Conservation (phyloP, 352 stramenopile species). For the Globisporangium viniferum region DNA sequence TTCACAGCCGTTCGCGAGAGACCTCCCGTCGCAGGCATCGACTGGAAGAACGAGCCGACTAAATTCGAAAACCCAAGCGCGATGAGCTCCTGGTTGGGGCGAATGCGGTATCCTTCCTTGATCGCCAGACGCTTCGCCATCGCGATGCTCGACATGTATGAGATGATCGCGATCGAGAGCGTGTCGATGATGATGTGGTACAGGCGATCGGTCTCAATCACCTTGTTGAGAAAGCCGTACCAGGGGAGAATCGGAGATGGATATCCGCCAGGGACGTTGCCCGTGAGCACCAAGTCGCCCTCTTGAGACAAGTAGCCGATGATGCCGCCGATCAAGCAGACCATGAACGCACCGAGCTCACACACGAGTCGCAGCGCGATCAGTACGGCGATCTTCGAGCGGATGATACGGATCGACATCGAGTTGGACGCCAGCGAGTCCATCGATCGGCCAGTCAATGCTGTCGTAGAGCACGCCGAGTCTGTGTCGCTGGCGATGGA, state of each 20-base stretch:
- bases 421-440: slow-evolving; percentile 29
- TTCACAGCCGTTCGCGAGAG: slow-evolving; percentile 90
- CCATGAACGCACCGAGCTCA: slow-evolving; percentile 64
- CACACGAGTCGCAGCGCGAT: slow-evolving; percentile 42
- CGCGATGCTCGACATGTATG: slow-evolving; percentile 89
- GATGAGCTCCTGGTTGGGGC: slow-evolving; percentile 81
- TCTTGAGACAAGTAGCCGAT: slow-evolving; percentile 40
- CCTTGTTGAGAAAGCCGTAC: slow-evolving; percentile 44
- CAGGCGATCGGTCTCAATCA: slow-evolving; percentile 49
- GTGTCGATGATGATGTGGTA: slow-evolving; percentile 63
- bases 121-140: slow-evolving; percentile 85
- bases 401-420: slow-evolving; percentile 36
- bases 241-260: slow-evolving; percentile 44
- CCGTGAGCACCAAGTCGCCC: slow-evolving; percentile 60
- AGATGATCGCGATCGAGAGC: slow-evolving; percentile 79
- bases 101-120: slow-evolving; percentile 72
- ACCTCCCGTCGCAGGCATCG: slow-evolving; percentile 86
- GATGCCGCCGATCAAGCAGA: slow-evolving; percentile 68
- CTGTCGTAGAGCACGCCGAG: slow-evolving; percentile 49
- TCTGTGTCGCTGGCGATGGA: slow-evolving; percentile 36
- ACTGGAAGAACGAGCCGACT: slow-evolving; percentile 78
- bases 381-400: slow-evolving; percentile 44
- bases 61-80: slow-evolving; percentile 85
- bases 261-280: slow-evolving; percentile 64
- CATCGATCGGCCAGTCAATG: slow-evolving; percentile 29